These are phyloP conservation scores for Penicillium aurantiogriseum DNA, from an alignment of 2,329 filamentous ascomycete species.

Conservation along the genomic window DNA sequence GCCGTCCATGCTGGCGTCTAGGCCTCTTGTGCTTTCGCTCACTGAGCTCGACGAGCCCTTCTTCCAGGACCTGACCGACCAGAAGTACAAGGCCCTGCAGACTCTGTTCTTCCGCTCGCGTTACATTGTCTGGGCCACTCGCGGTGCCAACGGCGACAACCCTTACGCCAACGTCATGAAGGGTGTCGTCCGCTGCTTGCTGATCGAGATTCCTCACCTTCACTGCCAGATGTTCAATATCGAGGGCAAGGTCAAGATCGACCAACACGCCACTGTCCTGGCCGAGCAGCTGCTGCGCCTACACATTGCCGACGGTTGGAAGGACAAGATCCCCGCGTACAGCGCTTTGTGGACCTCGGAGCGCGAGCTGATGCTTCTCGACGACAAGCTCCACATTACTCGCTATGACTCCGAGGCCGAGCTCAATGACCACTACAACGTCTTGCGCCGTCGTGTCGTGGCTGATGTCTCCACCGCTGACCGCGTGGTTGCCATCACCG, in stretches of 20 bases:
- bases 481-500: background rate
- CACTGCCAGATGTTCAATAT: background rate
- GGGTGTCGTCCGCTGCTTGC: background rate
- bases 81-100: background rate
- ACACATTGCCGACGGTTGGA: background rate
- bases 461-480: background rate
- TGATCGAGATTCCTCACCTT: background rate
- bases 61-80: background rate
- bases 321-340: background rate
- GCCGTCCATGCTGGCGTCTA: background rate
- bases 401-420: background rate
- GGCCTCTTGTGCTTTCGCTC: background rate
- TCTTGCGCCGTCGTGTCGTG: background rate
- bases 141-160: background rate
- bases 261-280: background rate
- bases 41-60: background rate
- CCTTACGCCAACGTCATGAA: background rate
- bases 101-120: background rate
- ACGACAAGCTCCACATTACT: background rate
- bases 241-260: background rate
- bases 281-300: background rate
- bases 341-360: background rate
- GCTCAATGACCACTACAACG: background rate
- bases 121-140: background rate
- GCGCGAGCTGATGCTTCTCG: background rate